These are phyloP conservation scores for Ceratocystis albifundus DNA, from an alignment of 2,329 filamentous ascomycete genomes.

Conservation along the genomic window DNA sequence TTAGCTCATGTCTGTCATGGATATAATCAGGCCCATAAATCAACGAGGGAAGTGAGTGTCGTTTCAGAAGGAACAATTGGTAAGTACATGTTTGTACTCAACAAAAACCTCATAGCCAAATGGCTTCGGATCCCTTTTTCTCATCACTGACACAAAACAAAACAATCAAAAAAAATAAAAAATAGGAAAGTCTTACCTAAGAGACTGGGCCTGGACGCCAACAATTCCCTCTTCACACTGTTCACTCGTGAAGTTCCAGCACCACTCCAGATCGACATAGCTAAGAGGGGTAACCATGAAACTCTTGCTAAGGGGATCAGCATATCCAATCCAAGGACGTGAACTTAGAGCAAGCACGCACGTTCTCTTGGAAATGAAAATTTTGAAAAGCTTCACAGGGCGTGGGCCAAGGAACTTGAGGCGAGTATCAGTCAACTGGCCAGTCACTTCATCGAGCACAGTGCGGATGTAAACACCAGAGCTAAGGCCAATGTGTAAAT, in stretches of 20 bases:
- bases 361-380: conserved; percentile 73
- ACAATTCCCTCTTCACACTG: conserved; percentile 91
- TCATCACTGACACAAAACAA: conserved; percentile 46
- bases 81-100: conserved; percentile 39
- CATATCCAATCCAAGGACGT: conserved; percentile 91
- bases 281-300: conserved; percentile 89
- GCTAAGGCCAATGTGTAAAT: conserved; percentile 89
- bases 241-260: conserved; percentile 93
- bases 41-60: conserved; percentile 26
- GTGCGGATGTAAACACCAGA: conserved; percentile 94
- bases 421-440: conserved; percentile 86
- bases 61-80: conserved; percentile 98
- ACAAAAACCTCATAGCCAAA: conserved; percentile 43
- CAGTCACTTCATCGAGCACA: conserved; percentile 87
- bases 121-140: conserved; percentile 46
- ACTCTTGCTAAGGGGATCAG: conserved; percentile 63
- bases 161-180: conserved; percentile 29
- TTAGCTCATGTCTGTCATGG: conserved; percentile 29
- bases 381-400: conserved; percentile 77
- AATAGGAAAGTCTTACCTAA: conserved; percentile 48
- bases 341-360: conserved; percentile 85
- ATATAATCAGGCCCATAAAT: conserved; percentile 24
- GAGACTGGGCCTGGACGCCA: conserved; percentile 76
- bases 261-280: conserved; percentile 80
- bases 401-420: conserved; percentile 91